phyloP scores from a whole-genome alignment of 2,329 filamentous ascomycete species.

The Aspergillus sp. region DNA sequence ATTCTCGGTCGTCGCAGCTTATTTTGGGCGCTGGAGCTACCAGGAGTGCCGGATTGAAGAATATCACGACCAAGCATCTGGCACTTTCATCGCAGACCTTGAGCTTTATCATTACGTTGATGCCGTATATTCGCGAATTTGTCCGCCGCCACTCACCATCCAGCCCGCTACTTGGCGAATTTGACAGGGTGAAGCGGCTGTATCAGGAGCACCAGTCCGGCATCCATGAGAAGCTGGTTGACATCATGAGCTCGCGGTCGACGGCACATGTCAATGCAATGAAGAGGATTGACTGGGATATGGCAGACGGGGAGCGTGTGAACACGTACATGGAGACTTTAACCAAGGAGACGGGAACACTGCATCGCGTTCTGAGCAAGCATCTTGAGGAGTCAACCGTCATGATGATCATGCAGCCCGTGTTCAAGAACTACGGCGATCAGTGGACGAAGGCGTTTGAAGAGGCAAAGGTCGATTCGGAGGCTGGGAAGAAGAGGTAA shows the following conservation, averaged over 20 bases:
- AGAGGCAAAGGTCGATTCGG: conserved; percentile 55
- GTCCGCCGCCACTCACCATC: conserved; percentile 63
- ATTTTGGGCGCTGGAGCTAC: conserved; percentile 93
- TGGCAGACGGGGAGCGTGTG: conserved; percentile 36
- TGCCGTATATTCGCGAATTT: conserved; percentile 87
- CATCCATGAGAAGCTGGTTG: conserved; percentile 86
- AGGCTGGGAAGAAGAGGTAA: conserved; percentile 62
- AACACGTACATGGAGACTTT: conserved; percentile 79
- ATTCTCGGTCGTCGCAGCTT: conserved; percentile 89
- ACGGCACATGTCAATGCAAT: conserved; percentile 64
- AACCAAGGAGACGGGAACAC: conserved; percentile 72
- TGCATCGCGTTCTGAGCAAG: conserved; percentile 75
- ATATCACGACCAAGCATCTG: conserved; percentile 92
- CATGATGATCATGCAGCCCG: conserved; percentile 72
- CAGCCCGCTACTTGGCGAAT: conserved; percentile 61
- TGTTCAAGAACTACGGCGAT: conserved; percentile 72
- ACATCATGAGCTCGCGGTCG: conserved; percentile 79
- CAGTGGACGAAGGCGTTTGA: conserved; percentile 65
- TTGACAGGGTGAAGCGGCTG: conserved; percentile 74
- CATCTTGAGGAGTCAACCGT: conserved; percentile 70
- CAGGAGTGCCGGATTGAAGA: conserved; percentile 77
- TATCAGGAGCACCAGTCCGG: conserved; percentile 83
- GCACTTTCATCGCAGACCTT: conserved; percentile 84
- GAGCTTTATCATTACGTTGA: conserved; percentile 74
- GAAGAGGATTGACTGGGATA: conserved; percentile 66